These are phyloP conservation scores for Komagataea norvegica DNA, from an alignment of 1,139 yeast species.

Conservation along the genomic window DNA sequence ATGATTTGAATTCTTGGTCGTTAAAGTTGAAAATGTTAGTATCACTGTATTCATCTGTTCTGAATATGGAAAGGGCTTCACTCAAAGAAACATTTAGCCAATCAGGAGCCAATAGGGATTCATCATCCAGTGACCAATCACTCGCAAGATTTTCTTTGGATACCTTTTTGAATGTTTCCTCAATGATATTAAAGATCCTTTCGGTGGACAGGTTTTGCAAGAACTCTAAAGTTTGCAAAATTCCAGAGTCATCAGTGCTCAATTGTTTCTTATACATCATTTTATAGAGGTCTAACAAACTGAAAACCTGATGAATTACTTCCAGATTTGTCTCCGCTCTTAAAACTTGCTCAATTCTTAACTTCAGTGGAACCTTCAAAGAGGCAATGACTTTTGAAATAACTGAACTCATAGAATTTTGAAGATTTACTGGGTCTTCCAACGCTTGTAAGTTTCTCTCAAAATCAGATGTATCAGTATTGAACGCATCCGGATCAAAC, in stretches of 20 bases:
- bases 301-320: constrained; percentile 53
- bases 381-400: constrained; percentile 45
- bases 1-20: constrained; percentile 31
- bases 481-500: constrained; percentile 29
- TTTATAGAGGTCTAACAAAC: constrained; percentile 60
- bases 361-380: constrained; percentile 45
- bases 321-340: constrained; percentile 58
- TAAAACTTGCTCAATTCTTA: constrained; percentile 62
- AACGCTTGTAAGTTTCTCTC: constrained; percentile 16
- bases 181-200: constrained; percentile 38
- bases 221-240: constrained; percentile 19
- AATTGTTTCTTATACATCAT: constrained; percentile 57
- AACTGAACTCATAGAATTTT: constrained; percentile 28
- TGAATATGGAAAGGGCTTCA: constrained; percentile 44
- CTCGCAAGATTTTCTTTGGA: constrained; percentile 28
- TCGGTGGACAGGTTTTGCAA: constrained; percentile 34
- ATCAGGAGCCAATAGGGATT: constrained; percentile 63
- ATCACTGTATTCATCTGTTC: constrained; percentile 12
- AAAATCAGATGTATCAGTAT: constrained; percentile 10
- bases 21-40: constrained; percentile 38
- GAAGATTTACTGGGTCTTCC: constrained; percentile 18
- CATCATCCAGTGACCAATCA: constrained; percentile 28
- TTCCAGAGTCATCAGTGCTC: constrained; percentile 8
- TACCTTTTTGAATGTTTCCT: constrained; percentile 40
- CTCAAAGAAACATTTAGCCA: constrained; percentile 59